Percentiles rank a stretch among this genome's conserved stretches.
These are phyloP conservation scores for Huntiella omanensis DNA, from an alignment of 2,329 filamentous ascomycete species.

Conservation along the genomic window DNA sequence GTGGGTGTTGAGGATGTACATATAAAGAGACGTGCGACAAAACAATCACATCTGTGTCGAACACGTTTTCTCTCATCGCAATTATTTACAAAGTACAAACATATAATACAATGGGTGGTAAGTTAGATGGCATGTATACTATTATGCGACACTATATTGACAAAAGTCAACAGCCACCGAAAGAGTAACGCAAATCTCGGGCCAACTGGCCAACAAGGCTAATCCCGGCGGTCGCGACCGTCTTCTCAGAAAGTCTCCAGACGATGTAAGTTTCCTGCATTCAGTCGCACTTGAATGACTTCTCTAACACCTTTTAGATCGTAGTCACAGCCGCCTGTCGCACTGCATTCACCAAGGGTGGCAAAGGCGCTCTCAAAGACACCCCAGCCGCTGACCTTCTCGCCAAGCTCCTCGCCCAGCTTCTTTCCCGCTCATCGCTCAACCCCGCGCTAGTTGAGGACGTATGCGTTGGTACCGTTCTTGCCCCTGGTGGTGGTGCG, in stretches of 20 bases:
- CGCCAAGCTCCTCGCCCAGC: conserved; percentile 59
- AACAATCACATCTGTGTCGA: too few species aligned
- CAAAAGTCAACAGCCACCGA: conserved; percentile 27
- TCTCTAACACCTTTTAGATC: conserved; percentile 31
- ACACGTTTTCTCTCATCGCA: not conserved
- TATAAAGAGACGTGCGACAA: too few species aligned
- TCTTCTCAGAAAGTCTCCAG: conserved; percentile 45
- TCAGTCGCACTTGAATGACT: not conserved
- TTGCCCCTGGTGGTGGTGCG: conserved; percentile 81
- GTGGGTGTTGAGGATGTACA: too few species aligned
- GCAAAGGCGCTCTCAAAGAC: conserved; percentile 90
- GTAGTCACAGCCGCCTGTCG: conserved; percentile 87
- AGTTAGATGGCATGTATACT: not conserved
- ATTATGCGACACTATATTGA: not conserved
- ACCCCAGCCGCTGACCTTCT: conserved; percentile 74
- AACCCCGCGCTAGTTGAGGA: conserved; percentile 81
- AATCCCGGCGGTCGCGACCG: conserved; percentile 31
- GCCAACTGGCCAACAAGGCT: conserved; percentile 44
- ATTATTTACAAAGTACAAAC: not conserved
- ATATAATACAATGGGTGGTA: conserved; percentile 11
- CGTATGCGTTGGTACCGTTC: conserved; percentile 76
- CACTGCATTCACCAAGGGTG: conserved; percentile 80
- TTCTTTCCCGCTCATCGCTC: conserved; percentile 73
- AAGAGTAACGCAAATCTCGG: conserved; percentile 39
- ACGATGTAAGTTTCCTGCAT: conserved; percentile 33